These are phyloP conservation scores for Erythrophleum fordii DNA, from an alignment of 306 rosid genomes.

Conservation along the genomic window DNA sequence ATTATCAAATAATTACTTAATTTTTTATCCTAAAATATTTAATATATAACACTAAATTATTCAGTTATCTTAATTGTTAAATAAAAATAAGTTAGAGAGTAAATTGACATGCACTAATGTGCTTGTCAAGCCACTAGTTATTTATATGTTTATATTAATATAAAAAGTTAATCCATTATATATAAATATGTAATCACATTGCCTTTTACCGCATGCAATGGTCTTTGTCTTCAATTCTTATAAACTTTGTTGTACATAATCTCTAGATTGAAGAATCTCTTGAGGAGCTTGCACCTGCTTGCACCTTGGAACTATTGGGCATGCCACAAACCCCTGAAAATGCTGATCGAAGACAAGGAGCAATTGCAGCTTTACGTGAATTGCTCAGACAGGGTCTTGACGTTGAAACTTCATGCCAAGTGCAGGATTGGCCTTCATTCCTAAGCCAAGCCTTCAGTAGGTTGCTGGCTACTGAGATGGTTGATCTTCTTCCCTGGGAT, in stretches of 20 bases:
- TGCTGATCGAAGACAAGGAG: constrained; percentile 86
- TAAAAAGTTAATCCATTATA: neutral
- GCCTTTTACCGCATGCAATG: neutral
- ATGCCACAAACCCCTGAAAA: constrained; percentile 71
- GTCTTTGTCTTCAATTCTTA: neutral
- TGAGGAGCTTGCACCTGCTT: constrained; percentile 98
- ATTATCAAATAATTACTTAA: neutral
- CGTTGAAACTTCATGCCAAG: constrained; percentile 84
- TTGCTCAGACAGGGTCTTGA: constrained; percentile 95
- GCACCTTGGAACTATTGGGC: constrained; percentile 87
- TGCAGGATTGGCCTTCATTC: constrained; percentile 92
- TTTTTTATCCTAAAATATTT: neutral
- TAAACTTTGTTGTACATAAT: constrained; percentile 33
- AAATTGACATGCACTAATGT: neutral
- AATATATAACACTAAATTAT: neutral
- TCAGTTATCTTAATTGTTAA: neutral
- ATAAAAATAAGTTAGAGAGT: neutral
- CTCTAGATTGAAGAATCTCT: constrained; percentile 95
- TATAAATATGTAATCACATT: constrained; percentile 6
- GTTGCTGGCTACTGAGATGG: constrained; percentile 79
- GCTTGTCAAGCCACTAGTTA: neutral
- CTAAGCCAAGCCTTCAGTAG: constrained; percentile 78
- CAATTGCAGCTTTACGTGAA: constrained; percentile 92
- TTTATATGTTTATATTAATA: neutral
- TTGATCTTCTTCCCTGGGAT: constrained; percentile 96